phyloP scores from a whole-genome alignment of 2,329 filamentous ascomycete species.

The Fusarium algeriense region DNA sequence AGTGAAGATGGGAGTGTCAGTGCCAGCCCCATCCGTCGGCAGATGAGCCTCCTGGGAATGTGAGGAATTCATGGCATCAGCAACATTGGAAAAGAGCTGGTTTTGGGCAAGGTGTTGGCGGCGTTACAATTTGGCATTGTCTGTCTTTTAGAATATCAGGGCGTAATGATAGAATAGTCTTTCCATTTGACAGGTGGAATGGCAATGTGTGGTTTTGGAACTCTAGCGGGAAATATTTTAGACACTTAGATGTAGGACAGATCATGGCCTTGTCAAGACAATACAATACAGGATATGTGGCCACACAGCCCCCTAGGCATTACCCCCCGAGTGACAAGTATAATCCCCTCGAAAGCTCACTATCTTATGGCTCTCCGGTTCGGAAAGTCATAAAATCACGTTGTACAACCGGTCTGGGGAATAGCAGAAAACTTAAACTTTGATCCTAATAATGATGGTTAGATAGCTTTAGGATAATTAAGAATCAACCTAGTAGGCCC shows the following conservation, averaged over 20 bases:
- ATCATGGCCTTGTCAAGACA: constrained; percentile 2
- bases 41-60: constrained; percentile 77
- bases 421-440: no score
- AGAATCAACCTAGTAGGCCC: no score
- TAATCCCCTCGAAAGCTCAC: neutral
- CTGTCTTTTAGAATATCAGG: constrained; percentile 10
- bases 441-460: no score
- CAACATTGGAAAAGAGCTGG: constrained; percentile 7
- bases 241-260: constrained; percentile 18
- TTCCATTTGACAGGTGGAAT: neutral
- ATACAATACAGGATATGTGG: constrained; percentile 1
- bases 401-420: neutral
- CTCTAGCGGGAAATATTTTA: constrained; percentile 13
- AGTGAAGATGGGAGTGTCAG: constrained; percentile 79
- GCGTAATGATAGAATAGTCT: constrained; percentile 8
- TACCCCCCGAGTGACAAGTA: neutral
- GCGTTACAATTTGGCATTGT: constrained; percentile 31
- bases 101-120: constrained; percentile 40
- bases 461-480: no score
- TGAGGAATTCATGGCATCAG: constrained; percentile 27
- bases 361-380: neutral
- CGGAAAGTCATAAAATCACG: no score
- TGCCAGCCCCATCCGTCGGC: constrained; percentile 75
- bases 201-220: neutral
- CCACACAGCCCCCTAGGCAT: neutral